Base-by-base conservation (phyloP, 371 early-diverging fungal species). In the Actinomucor elegans region DNA sequence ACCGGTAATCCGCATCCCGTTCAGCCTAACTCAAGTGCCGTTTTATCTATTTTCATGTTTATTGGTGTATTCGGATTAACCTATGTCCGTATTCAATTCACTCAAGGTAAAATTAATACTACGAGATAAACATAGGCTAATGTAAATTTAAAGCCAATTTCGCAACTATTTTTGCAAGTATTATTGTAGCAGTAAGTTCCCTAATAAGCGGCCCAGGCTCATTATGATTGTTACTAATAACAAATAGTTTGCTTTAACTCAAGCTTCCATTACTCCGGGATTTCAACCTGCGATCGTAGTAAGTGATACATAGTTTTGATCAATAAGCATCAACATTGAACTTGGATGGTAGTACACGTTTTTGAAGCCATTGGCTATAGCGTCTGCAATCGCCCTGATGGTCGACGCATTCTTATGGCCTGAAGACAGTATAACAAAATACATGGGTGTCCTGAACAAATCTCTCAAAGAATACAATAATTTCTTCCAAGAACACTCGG, bases 381-480 rank as follows among this genome's bases (percentile, higher is more conserved):
- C 66, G 28, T 59, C 60, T 31, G 72, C 52, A 1, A 45, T 73
- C 50, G 60, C 59, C 4, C 29, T 76, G 2, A 59, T 49, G 1
- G 62, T 76, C 0, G 60, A 73, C 46, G 40, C 59, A 4, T 28
- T 76, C 15, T 35, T 76, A 36, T 76, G 76, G 76, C 76, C 76
- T 1, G 73, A 69, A 12, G 69, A 76, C 18, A 76, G 73, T 36
- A 49, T 73, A 8, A 64, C 64, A 1, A 70, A 70, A 31, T 76
- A 66, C 38, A 59, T 76, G 56, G 27, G 31, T 3, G 33, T 73
- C 11, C 57, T 76, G 2, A 41, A 26, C 18, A 46, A 48, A 40
- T 62, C 68, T 0, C 32, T 76, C 1, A 52, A 47, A n/a, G 62
- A 57, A 17, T 68, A 53, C 18, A 70, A 69, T 26, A 18, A 26